Evolutionary conservation across 179 eudicot genomes (phyloP).

Genomic region (Patellifolia procumbens): DNA sequence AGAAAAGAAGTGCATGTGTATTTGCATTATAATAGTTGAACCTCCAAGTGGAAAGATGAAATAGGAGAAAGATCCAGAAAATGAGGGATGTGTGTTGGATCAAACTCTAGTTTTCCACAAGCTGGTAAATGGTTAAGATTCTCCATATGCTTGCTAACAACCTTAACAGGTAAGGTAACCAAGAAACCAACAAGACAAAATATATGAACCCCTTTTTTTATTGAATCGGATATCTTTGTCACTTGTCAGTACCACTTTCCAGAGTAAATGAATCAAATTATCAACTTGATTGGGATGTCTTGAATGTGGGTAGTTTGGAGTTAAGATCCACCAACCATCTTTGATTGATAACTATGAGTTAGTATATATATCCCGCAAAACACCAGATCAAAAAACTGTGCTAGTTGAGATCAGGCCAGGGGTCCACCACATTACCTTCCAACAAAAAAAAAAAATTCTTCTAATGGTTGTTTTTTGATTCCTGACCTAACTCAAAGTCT

Average conservation of each 20-base stretch:
- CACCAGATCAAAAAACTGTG: too few relatives aligned
- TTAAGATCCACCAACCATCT: neutral
- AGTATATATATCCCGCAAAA: too few relatives aligned
- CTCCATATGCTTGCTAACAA: neutral
- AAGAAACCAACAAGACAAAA: slow-evolving; percentile 8
- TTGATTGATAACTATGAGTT: neutral
- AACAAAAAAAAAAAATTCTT: too few relatives aligned
- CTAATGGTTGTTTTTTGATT: too few relatives aligned
- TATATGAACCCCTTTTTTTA: neutral
- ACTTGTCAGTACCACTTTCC: neutral
- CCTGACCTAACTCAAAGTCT: too few relatives aligned
- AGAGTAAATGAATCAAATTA: neutral
- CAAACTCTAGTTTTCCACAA: neutral
- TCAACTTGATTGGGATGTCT: neutral
- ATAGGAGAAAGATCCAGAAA: neutral
- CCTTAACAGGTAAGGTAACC: neutral
- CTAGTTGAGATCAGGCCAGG: too few relatives aligned
- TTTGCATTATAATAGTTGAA: too few relatives aligned
- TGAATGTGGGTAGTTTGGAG: neutral
- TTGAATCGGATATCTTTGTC: neutral
- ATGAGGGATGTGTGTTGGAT: neutral
- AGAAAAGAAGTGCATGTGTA: too few relatives aligned
- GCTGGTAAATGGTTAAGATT: neutral
- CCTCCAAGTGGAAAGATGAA: too few relatives aligned
- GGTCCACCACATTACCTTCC: too few relatives aligned